Base-by-base conservation (phyloP, 805 yeast genomes). In the Kodamaea leandrae region DNA sequence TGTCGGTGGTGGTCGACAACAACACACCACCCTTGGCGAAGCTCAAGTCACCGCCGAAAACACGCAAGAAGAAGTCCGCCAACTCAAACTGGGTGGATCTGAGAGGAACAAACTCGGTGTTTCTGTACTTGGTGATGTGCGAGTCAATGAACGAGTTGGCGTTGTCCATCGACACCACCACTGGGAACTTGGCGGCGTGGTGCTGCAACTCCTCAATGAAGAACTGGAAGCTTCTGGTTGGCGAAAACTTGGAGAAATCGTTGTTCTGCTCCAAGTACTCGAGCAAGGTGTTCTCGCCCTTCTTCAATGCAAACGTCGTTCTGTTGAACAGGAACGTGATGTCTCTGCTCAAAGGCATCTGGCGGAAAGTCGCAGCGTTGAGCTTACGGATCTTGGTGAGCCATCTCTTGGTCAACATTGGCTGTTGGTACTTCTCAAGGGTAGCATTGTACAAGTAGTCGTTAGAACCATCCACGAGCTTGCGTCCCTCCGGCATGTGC, bases 81-180 rank as follows among this genome's bases (percentile, higher is more conserved):
- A 87, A 54, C 57, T 86, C 89, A 34, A 89, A 72, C 20, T 82
- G 75, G 16, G 72, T 68, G 44, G 81, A 71, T 50, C 78, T 78
- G 42, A 89, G 74, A 7, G 72, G 72, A 29, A 65, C 58, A 63
- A 80, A 79, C 17, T 77, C 66, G 1, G 72, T 60, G 54, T 81
- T 74, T 51, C 76, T 74, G 64, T 89, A 87, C 29, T 64, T 71
- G 6, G 95, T 77, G 39, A 61, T 61, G 5, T 84, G 72, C 21
- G 63, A 53, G 27, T 80, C 74, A 9, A 80, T 58, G 43, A 86
- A 62, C 3, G 81, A 78, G 44, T 86, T 80, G 55, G 87, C 72
- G 55, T 85, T 81, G 59, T 89, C 97, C 32, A 88, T 71, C 2
- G 95, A 72, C 32, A 87, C 68, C 37, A 77, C 66, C 7, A 83